A percentile compares a stretch with the other conserved stretches of the same genome.
Evolutionary conservation across 805 yeast genomes (phyloP).

Genomic region (Grigorovia yakushimaensis): DNA sequence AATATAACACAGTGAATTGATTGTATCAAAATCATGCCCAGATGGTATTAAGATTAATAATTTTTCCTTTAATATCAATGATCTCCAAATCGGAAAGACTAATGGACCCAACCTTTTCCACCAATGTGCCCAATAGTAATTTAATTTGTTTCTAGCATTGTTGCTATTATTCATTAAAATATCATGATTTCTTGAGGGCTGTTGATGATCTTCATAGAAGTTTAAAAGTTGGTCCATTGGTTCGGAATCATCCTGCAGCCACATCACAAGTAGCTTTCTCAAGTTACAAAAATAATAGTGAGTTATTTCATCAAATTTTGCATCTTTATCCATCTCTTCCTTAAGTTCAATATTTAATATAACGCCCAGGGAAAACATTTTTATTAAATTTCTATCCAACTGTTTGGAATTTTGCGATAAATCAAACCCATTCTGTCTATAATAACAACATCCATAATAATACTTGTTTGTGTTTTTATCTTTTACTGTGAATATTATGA

Average conservation of each 20-base stretch:
- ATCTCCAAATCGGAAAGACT: conserved; percentile 27
- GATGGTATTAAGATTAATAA: conserved; percentile 21
- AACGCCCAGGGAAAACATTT: conserved; percentile 58
- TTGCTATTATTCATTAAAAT: too few relatives aligned
- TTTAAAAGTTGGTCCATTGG: not conserved
- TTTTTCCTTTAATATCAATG: conserved; percentile 20
- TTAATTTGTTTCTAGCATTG: not conserved
- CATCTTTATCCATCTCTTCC: not conserved
- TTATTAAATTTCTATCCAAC: conserved; percentile 36
- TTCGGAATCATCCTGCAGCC: not conserved
- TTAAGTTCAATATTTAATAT: conserved; percentile 29
- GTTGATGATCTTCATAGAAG: not conserved
- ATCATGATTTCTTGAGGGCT: not conserved
- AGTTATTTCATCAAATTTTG: not conserved
- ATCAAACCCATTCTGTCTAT: conserved; percentile 34
- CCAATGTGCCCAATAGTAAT: conserved; percentile 12
- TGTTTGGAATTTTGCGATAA: conserved; percentile 13
- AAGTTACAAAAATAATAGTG: not conserved
- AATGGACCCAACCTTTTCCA: conserved; percentile 25
- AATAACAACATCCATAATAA: conserved; percentile 43
- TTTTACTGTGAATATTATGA: conserved; percentile 41
- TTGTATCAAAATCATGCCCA: conserved; percentile 20
- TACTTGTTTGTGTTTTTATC: conserved; percentile 10
- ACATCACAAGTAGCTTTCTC: not conserved
- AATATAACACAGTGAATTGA: conserved; percentile 19